Base-by-base conservation (phyloP, 2,329 filamentous ascomycete species). In the Xylariaceae sp. region DNA sequence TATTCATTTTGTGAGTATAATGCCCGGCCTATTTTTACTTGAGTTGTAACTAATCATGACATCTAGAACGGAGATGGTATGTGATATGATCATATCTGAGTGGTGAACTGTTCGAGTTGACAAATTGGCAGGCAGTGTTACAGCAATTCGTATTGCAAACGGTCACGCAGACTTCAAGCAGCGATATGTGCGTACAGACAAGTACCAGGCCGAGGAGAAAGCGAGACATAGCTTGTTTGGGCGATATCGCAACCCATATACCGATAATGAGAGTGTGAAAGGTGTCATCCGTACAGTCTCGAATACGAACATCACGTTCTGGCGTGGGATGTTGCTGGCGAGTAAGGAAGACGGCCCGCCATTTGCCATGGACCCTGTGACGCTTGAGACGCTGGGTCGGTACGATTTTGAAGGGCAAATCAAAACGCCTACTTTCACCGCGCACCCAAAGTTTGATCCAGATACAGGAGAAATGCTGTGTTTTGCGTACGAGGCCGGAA, bases 261-360 rank as follows among this genome's bases (percentile, higher is more conserved):
- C 79, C 7, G 78, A 82, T 60, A 76, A 77, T 46, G 78, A 80
- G 63, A 74, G 73, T 54, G 79, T 82, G 6, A 75, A 74, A 45
- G 77, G 78, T 1, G 75, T 81, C 5, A 78, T 83, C 39, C 69
- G 80, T 18, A 83, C 79, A 0, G 79, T 79, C 0, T 74, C 76
- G 3, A 84, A 85, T 56, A 84, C 81, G 1, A 84, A 85, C 51
- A 69, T 84, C n/a, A 69, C 79, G 1, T 81, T 78, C 59, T 84
- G 79, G 75, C 69, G 78, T 7, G 80, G 80, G 0, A 73, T 78
- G 43, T 60, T 84, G 51, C 68, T 83, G 5, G 80, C 80, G 0
- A 72, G 69, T 47, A 84, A 84, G 58, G 82, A 85, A 50, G 76
- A 79, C 51, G 72, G 74, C 0, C 76, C 75, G 13, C 77, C 78